Conservation (phyloP, 129 eudicot species). For the Escallonia herrerae region DNA sequence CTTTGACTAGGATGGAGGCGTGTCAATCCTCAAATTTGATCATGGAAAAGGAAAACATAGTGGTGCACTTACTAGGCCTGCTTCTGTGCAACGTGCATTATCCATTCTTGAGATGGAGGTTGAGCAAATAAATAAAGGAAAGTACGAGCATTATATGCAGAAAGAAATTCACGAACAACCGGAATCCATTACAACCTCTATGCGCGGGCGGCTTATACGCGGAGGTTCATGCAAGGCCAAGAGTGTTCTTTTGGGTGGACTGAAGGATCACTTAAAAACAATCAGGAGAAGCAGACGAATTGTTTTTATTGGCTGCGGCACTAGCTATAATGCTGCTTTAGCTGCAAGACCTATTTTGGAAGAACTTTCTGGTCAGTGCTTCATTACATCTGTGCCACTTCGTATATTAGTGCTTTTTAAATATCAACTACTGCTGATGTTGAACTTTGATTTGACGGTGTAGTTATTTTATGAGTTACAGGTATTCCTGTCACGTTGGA, state of each 20-base stretch:
- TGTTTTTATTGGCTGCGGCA: slow-evolving; percentile 94
- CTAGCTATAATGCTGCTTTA: slow-evolving; percentile 97
- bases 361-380: slow-evolving; percentile 84
- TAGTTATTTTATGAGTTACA: slow-evolving; percentile 10
- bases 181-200: slow-evolving; percentile 86
- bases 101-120: slow-evolving; percentile 98
- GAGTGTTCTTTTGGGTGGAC: slow-evolving; percentile 86
- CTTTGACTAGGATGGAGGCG: slow-evolving; percentile 71
- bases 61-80: slow-evolving; percentile 61
- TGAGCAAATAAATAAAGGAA: slow-evolving; percentile 93
- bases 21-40: slow-evolving; percentile 75
- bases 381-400: not conserved
- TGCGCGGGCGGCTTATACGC: slow-evolving; percentile 94
- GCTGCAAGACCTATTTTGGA: slow-evolving; percentile 88
- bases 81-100: slow-evolving; percentile 90
- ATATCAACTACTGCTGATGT: not conserved
- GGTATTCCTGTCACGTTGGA: slow-evolving; percentile 96
- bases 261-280: slow-evolving; percentile 89
- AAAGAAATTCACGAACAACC: slow-evolving; percentile 98
- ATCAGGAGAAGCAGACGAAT: slow-evolving; percentile 94
- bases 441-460: slow-evolving; percentile 2
- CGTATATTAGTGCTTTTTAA: too few species aligned
- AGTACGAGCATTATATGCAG: slow-evolving; percentile 92
- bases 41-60: slow-evolving; percentile 48
- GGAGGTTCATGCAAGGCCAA: slow-evolving; percentile 79